Evolutionary conservation across 495 filamentous ascomycete species (phyloP).

Genomic region (Tirmania nivea): DNA sequence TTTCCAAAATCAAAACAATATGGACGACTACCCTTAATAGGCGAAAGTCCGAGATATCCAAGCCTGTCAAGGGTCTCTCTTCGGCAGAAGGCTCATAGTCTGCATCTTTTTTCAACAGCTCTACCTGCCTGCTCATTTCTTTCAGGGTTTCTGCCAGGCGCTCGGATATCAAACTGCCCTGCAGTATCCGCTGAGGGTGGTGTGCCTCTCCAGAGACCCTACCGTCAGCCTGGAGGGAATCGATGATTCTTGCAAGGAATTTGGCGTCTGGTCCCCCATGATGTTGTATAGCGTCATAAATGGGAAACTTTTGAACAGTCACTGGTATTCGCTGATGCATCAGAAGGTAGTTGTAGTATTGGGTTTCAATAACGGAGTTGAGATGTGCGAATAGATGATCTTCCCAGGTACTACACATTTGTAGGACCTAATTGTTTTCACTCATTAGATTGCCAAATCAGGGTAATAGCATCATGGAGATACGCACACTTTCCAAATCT

Average conservation of each 20-base stretch:
- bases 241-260: constrained; percentile 16
- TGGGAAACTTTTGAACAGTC: constrained; percentile 10
- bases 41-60: constrained; percentile 10
- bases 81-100: constrained; percentile 8
- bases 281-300: constrained; percentile 18
- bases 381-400: constrained; percentile 81
- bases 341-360: constrained; percentile 13
- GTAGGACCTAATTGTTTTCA: constrained; percentile 23
- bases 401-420: constrained; percentile 62
- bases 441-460: neutral
- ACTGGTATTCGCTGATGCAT: constrained; percentile 8
- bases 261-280: constrained; percentile 5
- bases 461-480: neutral
- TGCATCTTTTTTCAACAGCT: constrained; percentile 4
- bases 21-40: constrained; percentile 39
- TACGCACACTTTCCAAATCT: constrained; percentile 43
- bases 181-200: constrained; percentile 15
- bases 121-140: constrained; percentile 11
- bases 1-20: constrained; percentile 29
- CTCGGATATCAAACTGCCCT: constrained; percentile 14
- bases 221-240: constrained; percentile 8
- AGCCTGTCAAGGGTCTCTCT: constrained; percentile 6
- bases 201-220: constrained; percentile 5
- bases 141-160: constrained; percentile 9
- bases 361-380: constrained; percentile 43